Conservation (phyloP, 75 land plant genomes). For the Pinus albicaulis region DNA sequence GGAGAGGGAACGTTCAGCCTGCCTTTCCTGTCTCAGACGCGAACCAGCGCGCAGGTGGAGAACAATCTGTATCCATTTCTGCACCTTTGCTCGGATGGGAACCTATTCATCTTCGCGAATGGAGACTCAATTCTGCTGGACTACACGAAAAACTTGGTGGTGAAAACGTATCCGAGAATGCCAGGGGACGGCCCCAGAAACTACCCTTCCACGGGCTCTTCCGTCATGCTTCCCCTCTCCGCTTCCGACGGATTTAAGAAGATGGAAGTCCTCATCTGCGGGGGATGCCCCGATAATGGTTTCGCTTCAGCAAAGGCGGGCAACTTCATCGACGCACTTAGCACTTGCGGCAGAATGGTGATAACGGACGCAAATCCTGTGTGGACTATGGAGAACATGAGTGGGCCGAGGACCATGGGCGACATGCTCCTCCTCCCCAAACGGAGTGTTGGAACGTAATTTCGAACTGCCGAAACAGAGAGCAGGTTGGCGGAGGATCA, state of each 20-base stretch:
- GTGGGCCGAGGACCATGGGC: slow-evolving; percentile 58
- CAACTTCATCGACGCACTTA: slow-evolving; percentile 11
- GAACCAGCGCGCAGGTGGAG: slow-evolving; percentile 4
- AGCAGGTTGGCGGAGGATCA: too few relatives aligned
- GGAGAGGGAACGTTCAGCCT: slow-evolving; percentile 10
- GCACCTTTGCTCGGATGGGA: slow-evolving; percentile 46
- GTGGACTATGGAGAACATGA: slow-evolving; percentile 57
- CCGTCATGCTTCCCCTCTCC: slow-evolving; percentile 40
- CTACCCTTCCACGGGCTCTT: slow-evolving; percentile 46
- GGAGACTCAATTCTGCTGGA: slow-evolving; percentile 52
- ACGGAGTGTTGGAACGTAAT: too few relatives aligned
- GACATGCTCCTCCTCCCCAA: slow-evolving; percentile 72
- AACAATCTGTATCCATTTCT: slow-evolving; percentile 29
- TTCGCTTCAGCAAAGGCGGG: neutral
- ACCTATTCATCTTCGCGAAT: slow-evolving; percentile 57
- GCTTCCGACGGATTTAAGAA: slow-evolving; percentile 18
- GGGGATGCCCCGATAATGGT: slow-evolving; percentile 25
- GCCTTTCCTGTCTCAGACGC: slow-evolving; percentile 27
- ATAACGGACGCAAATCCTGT: slow-evolving; percentile 25
- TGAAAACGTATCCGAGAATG: slow-evolving; percentile 30
- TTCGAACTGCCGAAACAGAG: too few relatives aligned
- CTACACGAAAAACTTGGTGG: slow-evolving; percentile 24
- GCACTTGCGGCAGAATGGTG: slow-evolving; percentile 46
- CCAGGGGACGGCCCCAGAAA: slow-evolving; percentile 36
- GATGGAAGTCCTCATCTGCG: slow-evolving; percentile 45